phyloP scores from a whole-genome alignment of 2,329 filamentous ascomycete species.

The Trichoderma sp. region DNA sequence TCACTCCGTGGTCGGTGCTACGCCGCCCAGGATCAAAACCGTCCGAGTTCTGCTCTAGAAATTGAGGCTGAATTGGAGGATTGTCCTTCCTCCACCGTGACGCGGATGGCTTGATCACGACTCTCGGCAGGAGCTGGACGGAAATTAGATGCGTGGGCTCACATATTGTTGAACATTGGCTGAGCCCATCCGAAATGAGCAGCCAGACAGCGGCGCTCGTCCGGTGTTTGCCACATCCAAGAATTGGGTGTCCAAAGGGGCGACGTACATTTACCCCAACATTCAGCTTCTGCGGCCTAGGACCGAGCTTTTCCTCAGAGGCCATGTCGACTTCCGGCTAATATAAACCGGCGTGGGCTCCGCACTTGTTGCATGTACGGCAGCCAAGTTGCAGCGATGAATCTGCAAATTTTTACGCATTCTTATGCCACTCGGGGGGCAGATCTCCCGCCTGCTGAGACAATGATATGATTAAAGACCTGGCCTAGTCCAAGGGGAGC shows the following conservation, averaged over 20 bases:
- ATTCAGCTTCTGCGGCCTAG: conserved; percentile 19
- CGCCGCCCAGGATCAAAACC: conserved; percentile 1
- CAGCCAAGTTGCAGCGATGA: conserved; percentile 11
- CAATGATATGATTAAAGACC: conserved; percentile 23
- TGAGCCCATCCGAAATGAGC: conserved; percentile 2
- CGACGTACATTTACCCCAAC: background rate
- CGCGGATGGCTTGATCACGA: conserved; percentile 15
- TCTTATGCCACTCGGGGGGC: conserved; percentile 11
- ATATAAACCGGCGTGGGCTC: conserved; percentile 11
- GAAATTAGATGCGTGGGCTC: conserved; percentile 17
- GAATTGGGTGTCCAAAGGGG: background rate
- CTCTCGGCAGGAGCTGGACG: conserved; percentile 10
- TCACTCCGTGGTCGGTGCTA: background rate
- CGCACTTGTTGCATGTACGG: conserved; percentile 1
- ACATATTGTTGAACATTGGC: background rate
- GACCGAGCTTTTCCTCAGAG: background rate
- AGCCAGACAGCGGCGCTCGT: background rate
- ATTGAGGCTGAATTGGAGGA: conserved; percentile 24
- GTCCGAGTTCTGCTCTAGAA: conserved; percentile 11
- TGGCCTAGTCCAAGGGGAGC: conserved; percentile 13
- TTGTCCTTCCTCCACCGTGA: conserved; percentile 9
- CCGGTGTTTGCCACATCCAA: background rate
- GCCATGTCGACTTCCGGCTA: conserved; percentile 20
- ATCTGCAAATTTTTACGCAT: conserved; percentile 13
- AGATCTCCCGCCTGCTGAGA: conserved; percentile 23